Percentiles rank a stretch among this genome's conserved stretches.
Conservation (phyloP, 2,329 filamentous ascomycete species). For the Talaromyces sp. region DNA sequence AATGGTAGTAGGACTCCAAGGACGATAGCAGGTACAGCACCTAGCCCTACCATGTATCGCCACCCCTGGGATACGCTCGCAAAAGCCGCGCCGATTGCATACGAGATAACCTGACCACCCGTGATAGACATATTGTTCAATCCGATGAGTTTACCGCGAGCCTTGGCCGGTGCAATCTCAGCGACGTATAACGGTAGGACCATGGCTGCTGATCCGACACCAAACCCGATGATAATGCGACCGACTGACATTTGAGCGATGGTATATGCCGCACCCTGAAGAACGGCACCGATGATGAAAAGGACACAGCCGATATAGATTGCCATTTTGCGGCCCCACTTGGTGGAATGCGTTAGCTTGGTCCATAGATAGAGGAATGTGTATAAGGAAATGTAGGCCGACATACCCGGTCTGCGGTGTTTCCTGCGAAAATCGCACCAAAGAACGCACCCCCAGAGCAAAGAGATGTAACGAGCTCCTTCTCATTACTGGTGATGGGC, state of each 20-base stretch:
- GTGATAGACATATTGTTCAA: constrained; percentile 54
- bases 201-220: constrained; percentile 54
- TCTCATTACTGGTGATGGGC: constrained; percentile 46
- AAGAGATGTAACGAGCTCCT: constrained; percentile 57
- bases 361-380: neutral
- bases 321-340: constrained; percentile 43
- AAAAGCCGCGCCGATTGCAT: constrained; percentile 48
- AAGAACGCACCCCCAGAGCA: constrained; percentile 54
- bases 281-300: constrained; percentile 43
- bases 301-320: constrained; percentile 48
- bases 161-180: constrained; percentile 54
- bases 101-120: constrained; percentile 46
- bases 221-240: constrained; percentile 53
- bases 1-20: constrained; percentile 49
- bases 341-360: neutral
- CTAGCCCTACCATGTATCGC: constrained; percentile 55
- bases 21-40: constrained; percentile 51
- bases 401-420: constrained; percentile 44
- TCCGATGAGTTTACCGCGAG: constrained; percentile 43
- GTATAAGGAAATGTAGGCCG: constrained; percentile 17
- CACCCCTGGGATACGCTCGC: constrained; percentile 48
- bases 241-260: constrained; percentile 51
- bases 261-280: constrained; percentile 41
- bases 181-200: constrained; percentile 53
- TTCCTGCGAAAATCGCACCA: constrained; percentile 44